phyloP scores from a whole-genome alignment of 2,329 filamentous ascomycete species.

The Malbranchea zuffiana region DNA sequence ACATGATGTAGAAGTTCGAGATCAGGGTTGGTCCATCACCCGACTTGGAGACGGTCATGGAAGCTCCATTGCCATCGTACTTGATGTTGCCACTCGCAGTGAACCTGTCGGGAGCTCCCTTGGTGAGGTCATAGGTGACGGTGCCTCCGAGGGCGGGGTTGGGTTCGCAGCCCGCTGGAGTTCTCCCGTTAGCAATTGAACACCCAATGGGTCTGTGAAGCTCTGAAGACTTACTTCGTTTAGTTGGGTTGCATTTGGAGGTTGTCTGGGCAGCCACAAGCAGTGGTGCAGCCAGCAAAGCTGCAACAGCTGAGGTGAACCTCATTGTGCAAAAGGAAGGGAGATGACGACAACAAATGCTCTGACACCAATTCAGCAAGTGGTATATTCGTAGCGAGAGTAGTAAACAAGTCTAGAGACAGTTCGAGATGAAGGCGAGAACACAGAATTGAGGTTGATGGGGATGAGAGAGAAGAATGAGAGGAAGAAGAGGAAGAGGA shows the following conservation, averaged over 20 bases:
- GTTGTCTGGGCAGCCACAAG: slow-evolving; percentile 33
- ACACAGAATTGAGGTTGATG: background rate
- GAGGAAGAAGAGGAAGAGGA: slow-evolving; percentile 10
- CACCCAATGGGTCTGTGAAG: background rate
- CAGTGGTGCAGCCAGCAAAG: slow-evolving; percentile 21
- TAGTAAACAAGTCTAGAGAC: too few species aligned
- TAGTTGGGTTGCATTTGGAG: slow-evolving; percentile 34
- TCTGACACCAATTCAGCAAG: too few species aligned
- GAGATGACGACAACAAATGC: background rate
- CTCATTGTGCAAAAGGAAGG: slow-evolving; percentile 23
- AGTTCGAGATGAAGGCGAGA: background rate
- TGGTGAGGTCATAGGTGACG: slow-evolving; percentile 73
- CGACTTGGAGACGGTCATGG: slow-evolving; percentile 64
- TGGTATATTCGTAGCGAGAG: too few species aligned
- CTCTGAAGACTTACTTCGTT: slow-evolving; percentile 25
- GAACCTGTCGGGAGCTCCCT: slow-evolving; percentile 70
- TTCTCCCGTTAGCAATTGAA: background rate
- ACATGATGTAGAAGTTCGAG: slow-evolving; percentile 99
- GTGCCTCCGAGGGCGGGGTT: slow-evolving; percentile 72
- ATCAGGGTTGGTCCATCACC: slow-evolving; percentile 79
- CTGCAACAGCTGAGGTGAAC: slow-evolving; percentile 19
- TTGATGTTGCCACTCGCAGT: slow-evolving; percentile 54
- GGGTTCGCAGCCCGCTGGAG: slow-evolving; percentile 53
- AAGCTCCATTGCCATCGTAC: slow-evolving; percentile 66
- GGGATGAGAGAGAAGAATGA: slow-evolving; percentile 1